These are phyloP conservation scores for Scedosporium boydii DNA, from an alignment of 2,329 filamentous ascomycete genomes.

Conservation along the genomic window DNA sequence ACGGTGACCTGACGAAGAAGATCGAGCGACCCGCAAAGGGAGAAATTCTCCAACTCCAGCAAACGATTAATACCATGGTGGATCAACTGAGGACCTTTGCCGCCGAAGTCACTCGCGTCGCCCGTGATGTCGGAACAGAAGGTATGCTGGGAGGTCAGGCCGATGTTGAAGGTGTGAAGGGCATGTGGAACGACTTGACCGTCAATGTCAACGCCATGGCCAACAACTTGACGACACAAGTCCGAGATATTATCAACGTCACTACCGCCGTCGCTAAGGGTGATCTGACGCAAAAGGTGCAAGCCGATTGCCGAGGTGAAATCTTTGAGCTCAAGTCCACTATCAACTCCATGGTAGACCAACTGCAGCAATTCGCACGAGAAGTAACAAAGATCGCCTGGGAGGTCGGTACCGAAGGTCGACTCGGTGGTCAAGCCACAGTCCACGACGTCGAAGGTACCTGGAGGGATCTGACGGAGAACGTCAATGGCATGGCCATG, in stretches of 20 bases:
- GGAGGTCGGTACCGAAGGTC: conserved; percentile 92
- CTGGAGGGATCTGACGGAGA: conserved; percentile 91
- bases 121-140: conserved; percentile 75
- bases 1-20: conserved; percentile 76
- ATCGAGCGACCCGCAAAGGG: conserved; percentile 73
- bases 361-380: conserved; percentile 90
- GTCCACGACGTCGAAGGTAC: conserved; percentile 95
- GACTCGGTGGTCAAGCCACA: conserved; percentile 87
- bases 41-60: conserved; percentile 74
- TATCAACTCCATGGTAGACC: conserved; percentile 99
- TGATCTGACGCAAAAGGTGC: conserved; percentile 93
- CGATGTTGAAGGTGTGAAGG: conserved; percentile 73
- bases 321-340: conserved; percentile 93
- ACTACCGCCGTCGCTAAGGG: conserved; percentile 67
- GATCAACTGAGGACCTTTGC: conserved; percentile 77
- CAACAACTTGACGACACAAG: conserved; percentile 77
- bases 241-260: conserved; percentile 87
- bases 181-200: conserved; percentile 82
- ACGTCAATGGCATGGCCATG: conserved; percentile 98
- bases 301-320: conserved; percentile 84
- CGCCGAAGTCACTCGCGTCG: conserved; percentile 74
- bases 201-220: conserved; percentile 85
- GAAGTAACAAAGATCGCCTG: conserved; percentile 95
- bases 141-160: conserved; percentile 75
- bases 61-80: conserved; percentile 86